These are phyloP conservation scores for Multifurca ochricompacta DNA, from an alignment of 768 basidiomycete species.

Conservation along the genomic window DNA sequence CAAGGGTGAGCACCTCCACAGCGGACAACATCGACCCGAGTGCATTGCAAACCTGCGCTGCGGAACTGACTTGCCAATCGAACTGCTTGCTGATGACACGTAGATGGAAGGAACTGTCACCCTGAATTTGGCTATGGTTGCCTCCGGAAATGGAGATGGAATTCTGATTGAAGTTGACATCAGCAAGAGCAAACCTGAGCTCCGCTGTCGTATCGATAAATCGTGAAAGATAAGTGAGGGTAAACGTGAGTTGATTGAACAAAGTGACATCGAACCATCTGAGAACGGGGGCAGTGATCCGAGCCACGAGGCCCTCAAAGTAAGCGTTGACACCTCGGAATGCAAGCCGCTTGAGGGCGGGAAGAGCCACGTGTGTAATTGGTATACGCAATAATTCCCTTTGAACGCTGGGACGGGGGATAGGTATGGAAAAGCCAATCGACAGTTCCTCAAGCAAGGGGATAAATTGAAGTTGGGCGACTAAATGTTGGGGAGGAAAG, in stretches of 20 bases:
- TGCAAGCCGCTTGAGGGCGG: too few species aligned
- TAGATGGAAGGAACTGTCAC: not conserved
- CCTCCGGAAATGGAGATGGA: not conserved
- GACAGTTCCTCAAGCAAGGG: not conserved
- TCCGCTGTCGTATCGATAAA: not conserved
- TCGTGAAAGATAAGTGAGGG: not conserved
- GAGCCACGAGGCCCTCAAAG: too few species aligned
- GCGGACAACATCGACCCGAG: not conserved
- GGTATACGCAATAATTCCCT: not conserved
- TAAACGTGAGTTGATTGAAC: too few species aligned
- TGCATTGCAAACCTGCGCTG: not conserved
- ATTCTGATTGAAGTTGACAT: not conserved
- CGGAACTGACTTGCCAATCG: slow-evolving; percentile 2
- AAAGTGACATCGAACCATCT: too few species aligned
- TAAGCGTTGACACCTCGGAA: too few species aligned
- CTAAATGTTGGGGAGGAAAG: not conserved
- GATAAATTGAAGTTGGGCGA: not conserved
- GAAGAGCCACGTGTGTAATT: not conserved
- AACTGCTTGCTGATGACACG: not conserved
- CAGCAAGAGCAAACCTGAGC: not conserved
- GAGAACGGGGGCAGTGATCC: too few species aligned
- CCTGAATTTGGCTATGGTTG: not conserved
- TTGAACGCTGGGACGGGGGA: not conserved
- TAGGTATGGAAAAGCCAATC: not conserved
- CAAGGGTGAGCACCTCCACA: not conserved